Conservation (phyloP, 805 yeast species). For the Metschnikowia hibisci region DNA sequence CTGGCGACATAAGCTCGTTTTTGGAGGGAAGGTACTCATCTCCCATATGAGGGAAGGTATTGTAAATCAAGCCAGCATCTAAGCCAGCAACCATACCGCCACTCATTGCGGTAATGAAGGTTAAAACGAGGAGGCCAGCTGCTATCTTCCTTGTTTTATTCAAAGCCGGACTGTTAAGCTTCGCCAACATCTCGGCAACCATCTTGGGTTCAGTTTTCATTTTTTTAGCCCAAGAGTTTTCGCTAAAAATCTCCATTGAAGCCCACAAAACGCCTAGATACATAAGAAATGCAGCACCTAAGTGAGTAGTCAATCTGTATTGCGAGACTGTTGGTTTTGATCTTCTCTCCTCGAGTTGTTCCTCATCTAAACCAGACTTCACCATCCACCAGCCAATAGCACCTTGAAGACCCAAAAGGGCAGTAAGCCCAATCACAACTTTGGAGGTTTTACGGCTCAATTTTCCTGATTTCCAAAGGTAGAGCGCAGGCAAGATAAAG, state of each 20-base stretch:
- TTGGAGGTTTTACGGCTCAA: constrained; percentile 65
- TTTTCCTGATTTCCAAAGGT: constrained; percentile 63
- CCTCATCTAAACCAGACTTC: constrained; percentile 83
- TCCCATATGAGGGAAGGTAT: constrained; percentile 97
- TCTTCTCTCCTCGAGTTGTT: constrained; percentile 69
- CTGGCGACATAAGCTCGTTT: constrained; percentile 74
- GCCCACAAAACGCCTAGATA: constrained; percentile 89
- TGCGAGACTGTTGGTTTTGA: constrained; percentile 98
- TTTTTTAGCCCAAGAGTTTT: constrained; percentile 57
- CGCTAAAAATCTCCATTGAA: constrained; percentile 78
- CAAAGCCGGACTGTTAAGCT: constrained; percentile 60
- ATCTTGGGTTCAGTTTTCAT: constrained; percentile 45
- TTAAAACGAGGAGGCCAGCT: constrained; percentile 56
- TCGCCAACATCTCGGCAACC: constrained; percentile 51
- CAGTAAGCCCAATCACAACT: constrained; percentile 68
- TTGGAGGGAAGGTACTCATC: constrained; percentile 69
- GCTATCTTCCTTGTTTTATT: constrained; percentile 54
- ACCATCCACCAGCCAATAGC: constrained; percentile 99
- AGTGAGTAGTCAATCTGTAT: constrained; percentile 87
- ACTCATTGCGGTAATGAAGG: constrained; percentile 89
- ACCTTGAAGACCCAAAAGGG: constrained; percentile 86
- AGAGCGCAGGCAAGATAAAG: constrained; percentile 79
- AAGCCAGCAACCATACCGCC: constrained; percentile 98
- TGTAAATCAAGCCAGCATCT: constrained; percentile 95
- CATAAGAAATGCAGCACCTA: constrained; percentile 86